Conservation (phyloP, 345 rosid species). For the Eucalyptus coolabah region DNA sequence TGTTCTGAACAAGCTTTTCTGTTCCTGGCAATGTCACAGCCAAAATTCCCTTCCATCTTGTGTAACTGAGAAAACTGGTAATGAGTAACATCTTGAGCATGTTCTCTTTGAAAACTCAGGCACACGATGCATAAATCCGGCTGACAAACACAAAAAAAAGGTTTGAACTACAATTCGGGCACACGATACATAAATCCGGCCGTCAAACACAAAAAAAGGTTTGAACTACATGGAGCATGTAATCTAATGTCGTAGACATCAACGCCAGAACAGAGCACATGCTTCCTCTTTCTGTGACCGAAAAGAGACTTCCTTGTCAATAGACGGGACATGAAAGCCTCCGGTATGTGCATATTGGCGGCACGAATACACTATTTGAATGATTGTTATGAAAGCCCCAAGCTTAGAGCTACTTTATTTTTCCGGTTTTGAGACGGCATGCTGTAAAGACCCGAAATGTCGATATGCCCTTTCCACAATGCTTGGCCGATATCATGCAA, state of each 20-base stretch:
- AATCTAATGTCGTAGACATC: background rate
- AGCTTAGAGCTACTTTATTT: background rate
- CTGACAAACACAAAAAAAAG: fast-evolving
- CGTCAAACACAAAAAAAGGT: background rate
- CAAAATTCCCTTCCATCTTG: background rate
- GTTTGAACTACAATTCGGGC: too few species aligned
- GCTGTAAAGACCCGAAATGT: background rate
- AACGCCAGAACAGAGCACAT: background rate
- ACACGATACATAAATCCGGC: too few species aligned
- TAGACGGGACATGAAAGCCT: background rate
- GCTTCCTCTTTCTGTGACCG: background rate
- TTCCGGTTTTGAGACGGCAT: background rate
- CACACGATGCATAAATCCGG: background rate
- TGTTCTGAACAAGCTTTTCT: background rate
- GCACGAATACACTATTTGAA: background rate
- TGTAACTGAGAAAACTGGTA: background rate
- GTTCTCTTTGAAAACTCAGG: background rate
- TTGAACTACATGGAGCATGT: background rate
- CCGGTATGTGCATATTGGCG: background rate
- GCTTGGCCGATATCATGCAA: background rate
- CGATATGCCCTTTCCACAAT: background rate
- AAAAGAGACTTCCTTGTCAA: background rate
- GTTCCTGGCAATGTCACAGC: background rate
- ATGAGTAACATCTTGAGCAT: background rate
- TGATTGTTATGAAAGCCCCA: background rate